A percentile compares a stretch with the other conserved stretches of the same genome.
These are phyloP conservation scores for Ophiocordyceps unilateralis DNA, from an alignment of 2,329 filamentous ascomycete genomes.

Conservation along the genomic window DNA sequence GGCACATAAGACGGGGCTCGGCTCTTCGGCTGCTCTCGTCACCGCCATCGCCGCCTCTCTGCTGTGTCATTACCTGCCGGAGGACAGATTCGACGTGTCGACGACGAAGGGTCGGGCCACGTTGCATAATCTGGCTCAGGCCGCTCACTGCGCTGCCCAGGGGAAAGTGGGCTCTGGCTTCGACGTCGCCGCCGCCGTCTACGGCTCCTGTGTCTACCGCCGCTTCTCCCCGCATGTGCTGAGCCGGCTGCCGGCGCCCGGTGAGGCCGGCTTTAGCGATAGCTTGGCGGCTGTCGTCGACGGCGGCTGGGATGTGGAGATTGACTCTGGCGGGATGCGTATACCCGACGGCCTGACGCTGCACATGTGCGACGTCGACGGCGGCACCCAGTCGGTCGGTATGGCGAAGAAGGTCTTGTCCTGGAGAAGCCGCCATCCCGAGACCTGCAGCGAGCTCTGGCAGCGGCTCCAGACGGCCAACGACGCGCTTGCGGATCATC, in stretches of 20 bases:
- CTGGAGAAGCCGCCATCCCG: constrained; percentile 52
- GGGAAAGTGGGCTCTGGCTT: constrained; percentile 95
- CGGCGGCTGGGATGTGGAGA: constrained; percentile 65
- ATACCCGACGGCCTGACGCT: constrained; percentile 60
- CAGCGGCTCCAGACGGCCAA: constrained; percentile 57
- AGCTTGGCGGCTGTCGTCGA: constrained; percentile 51
- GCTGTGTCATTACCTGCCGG: constrained; percentile 56
- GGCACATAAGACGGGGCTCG: constrained; percentile 90
- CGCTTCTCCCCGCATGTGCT: constrained; percentile 79
- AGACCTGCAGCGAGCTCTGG: constrained; percentile 57
- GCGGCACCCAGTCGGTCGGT: constrained; percentile 77
- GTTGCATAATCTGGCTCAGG: constrained; percentile 87
- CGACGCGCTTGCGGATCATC: constrained; percentile 46
- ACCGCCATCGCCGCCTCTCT: constrained; percentile 69
- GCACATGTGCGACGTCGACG: constrained; percentile 92
- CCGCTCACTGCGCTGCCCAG: constrained; percentile 86
- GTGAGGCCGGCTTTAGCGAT: constrained; percentile 46
- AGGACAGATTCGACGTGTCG: constrained; percentile 35
- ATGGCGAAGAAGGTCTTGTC: constrained; percentile 88
- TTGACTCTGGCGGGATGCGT: constrained; percentile 49
- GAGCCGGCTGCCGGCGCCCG: constrained; percentile 46
- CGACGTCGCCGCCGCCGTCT: constrained; percentile 84
- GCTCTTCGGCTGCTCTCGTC: constrained; percentile 85
- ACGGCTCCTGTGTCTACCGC: constrained; percentile 76
- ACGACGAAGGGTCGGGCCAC: constrained; percentile 35